These are phyloP conservation scores for Candida anutae DNA, from an alignment of 1,139 yeast species.

Conservation along the genomic window DNA sequence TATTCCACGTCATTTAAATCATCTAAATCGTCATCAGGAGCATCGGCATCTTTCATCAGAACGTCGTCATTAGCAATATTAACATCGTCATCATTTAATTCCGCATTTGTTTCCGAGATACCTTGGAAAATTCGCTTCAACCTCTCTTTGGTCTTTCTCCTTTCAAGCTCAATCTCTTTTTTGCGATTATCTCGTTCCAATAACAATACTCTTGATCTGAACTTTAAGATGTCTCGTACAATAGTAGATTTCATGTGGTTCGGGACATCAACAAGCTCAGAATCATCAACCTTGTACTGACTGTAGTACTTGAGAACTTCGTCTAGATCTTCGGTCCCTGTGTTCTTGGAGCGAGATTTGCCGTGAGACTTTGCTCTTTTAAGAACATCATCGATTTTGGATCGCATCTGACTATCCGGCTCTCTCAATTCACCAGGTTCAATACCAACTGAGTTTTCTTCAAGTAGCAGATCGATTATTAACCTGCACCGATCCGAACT, in stretches of 20 bases:
- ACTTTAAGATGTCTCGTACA: conserved; percentile 51
- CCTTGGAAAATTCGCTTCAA: conserved; percentile 46
- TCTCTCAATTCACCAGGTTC: neutral
- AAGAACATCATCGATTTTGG: conserved; percentile 10
- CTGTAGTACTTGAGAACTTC: conserved; percentile 27
- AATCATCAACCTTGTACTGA: conserved; percentile 49
- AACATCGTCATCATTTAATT: conserved; percentile 7
- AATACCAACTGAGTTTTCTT: neutral
- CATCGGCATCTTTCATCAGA: conserved; percentile 2
- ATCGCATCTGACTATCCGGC: too few species aligned
- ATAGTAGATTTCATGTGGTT: conserved; percentile 48
- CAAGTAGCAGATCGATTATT: conserved; percentile 8
- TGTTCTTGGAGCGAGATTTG: conserved; percentile 9
- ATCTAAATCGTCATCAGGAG: conserved; percentile 15
- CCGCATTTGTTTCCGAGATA: conserved; percentile 4
- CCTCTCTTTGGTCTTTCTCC: conserved; percentile 43
- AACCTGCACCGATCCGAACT: conserved; percentile 4
- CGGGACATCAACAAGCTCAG: conserved; percentile 60
- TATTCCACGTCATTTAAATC: conserved; percentile 30
- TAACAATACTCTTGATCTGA: conserved; percentile 52
- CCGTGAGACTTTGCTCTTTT: conserved; percentile 15
- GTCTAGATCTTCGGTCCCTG: conserved; percentile 30
- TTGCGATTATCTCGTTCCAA: conserved; percentile 51
- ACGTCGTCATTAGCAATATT: conserved; percentile 1
- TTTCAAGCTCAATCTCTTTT: conserved; percentile 44